A percentile compares a stretch with the other conserved stretches of the same genome.
Evolutionary conservation across 345 rosid genomes (phyloP).

Genomic region (Microthlaspi erraticum): DNA sequence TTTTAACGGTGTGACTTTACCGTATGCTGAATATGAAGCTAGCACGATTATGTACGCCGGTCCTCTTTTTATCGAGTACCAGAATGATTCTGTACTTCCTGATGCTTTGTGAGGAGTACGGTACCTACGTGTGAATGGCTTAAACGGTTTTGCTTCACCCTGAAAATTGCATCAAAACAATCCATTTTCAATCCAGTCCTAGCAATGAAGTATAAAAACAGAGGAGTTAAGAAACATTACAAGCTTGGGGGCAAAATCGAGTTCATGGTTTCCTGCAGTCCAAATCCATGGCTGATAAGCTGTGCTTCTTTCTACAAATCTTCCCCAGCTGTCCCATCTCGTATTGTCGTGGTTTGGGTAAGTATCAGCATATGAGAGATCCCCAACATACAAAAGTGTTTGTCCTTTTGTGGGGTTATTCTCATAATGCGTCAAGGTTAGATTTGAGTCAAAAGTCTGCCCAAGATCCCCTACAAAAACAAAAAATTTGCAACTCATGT

Average conservation of each 20-base stretch:
- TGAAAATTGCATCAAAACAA: constrained; percentile 40
- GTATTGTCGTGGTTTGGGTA: constrained; percentile 66
- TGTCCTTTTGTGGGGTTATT: constrained; percentile 64
- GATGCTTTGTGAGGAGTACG: constrained; percentile 72
- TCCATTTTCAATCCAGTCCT: neutral
- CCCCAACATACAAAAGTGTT: constrained; percentile 73
- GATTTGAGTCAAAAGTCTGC: constrained; percentile 81
- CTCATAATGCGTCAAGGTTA: constrained; percentile 73
- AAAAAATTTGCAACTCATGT: constrained; percentile 2
- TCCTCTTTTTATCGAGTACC: constrained; percentile 95
- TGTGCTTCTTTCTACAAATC: constrained; percentile 75
- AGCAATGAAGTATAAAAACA: no score
- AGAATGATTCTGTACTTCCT: constrained; percentile 65
- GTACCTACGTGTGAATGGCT: constrained; percentile 68
- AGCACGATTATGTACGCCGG: constrained; percentile 77
- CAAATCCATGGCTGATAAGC: constrained; percentile 98
- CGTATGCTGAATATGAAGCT: constrained; percentile 82
- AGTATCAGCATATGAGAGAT: constrained; percentile 81
- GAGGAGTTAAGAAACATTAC: constrained; percentile 40
- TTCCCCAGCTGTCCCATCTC: constrained; percentile 91
- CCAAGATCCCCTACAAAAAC: constrained; percentile 84
- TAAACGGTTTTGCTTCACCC: constrained; percentile 81
- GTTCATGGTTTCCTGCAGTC: constrained; percentile 87
- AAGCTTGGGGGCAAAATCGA: constrained; percentile 69
- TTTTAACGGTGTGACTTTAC: constrained; percentile 33